Evolutionary conservation across 2,329 filamentous ascomycete species (phyloP), one percentile per base, ranked within the genome.

Genomic region (Claviceps sp.): DNA sequence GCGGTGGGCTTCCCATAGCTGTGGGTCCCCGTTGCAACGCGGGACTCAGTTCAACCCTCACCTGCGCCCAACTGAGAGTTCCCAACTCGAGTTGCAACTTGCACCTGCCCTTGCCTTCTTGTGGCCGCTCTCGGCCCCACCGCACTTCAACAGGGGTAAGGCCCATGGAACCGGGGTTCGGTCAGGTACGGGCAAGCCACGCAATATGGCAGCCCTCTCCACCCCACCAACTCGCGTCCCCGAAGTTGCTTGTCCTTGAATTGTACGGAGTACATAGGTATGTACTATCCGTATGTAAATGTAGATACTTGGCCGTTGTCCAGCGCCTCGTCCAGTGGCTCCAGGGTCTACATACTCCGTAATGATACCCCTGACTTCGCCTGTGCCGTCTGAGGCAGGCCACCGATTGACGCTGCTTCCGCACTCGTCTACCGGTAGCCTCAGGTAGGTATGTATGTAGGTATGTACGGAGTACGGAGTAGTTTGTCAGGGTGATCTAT

Each of bases 181-280:
- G n/a, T 22, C 45, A 50, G 49, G 49, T 14, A 50, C 49, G 49
- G 20, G 26, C 49, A 50, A 38, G 42, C 49, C 48, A 37, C 48
- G 20, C 46, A 36, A 34, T 11, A 34, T 11, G 29, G 29, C 29
- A 4, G 9, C 9, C 29, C 2, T 34, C 29, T 34, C 29, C 26
- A 29, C 26, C 26, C 26, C 26, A 29, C 26, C 26, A 29, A 29
- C 26, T 29, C 8, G 26, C 26, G 26, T 11, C 26, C 26, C 26
- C 29, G 29, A 34, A 34, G 29, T 34, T 34, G 29, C 29, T 11
- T 11, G 29, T 11, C 29, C 29, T 34, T 34, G 29, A 34, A 9
- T 20, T 20, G 20, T 34, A 29, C 5, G 23, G 5, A 26, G 23
- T 20, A 20, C 20, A 20, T 20, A 20, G 20, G 20, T 20, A 20